These are phyloP conservation scores for Trichocomaceae sp. DNA, from an alignment of 2,329 filamentous ascomycete species.

Conservation along the genomic window DNA sequence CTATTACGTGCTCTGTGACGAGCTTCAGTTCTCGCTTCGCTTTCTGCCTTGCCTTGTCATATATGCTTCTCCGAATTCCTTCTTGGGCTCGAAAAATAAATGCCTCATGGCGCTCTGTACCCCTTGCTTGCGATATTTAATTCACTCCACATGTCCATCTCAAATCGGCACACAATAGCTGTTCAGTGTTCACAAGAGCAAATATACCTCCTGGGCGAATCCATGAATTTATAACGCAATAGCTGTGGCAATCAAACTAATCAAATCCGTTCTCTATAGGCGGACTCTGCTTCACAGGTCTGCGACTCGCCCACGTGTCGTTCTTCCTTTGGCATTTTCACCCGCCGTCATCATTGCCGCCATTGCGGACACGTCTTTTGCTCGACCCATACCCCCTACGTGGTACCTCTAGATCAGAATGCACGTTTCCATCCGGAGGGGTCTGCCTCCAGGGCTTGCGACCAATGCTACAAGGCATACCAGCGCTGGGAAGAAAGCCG, in stretches of 20 bases:
- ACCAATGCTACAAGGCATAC: conserved; percentile 55
- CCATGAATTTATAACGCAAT: not conserved
- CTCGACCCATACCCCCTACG: conserved; percentile 50
- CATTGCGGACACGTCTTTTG: conserved; percentile 62
- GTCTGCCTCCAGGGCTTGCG: conserved; percentile 50
- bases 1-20: conserved; percentile 14
- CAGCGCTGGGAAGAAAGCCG: conserved; percentile 49
- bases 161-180: not conserved
- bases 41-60: not conserved
- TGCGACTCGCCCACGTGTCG: conserved; percentile 55
- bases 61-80: not conserved
- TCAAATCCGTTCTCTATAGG: conserved; percentile 31
- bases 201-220: not conserved
- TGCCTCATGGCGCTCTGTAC: not conserved
- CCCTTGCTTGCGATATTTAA: not conserved
- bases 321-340: conserved; percentile 54
- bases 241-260: not conserved
- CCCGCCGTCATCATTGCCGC: conserved; percentile 60
- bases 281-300: conserved; percentile 50
- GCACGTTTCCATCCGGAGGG: conserved; percentile 58
- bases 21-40: not conserved
- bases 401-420: conserved; percentile 57
- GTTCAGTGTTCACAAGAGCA: not conserved
- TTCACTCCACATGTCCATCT: not conserved
- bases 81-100: not conserved